These are phyloP conservation scores for Xylaria longipes DNA, from an alignment of 495 filamentous ascomycete genomes.

Conservation along the genomic window DNA sequence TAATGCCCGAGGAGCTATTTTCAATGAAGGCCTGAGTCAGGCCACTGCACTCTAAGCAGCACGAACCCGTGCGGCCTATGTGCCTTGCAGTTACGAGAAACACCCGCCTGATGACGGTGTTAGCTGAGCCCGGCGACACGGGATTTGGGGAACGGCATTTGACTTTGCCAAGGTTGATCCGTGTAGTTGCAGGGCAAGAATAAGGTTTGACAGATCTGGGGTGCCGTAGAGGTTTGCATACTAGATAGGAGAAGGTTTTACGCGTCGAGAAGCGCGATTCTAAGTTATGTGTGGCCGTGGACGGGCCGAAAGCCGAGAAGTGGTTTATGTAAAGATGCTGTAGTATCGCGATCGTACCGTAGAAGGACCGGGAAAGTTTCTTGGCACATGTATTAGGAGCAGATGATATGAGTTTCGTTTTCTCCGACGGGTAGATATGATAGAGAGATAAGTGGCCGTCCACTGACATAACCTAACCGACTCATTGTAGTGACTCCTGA, in stretches of 20 bases:
- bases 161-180: not conserved
- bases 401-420: not conserved
- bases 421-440: not conserved
- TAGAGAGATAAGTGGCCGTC: not conserved
- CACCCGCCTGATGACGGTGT: not conserved
- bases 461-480: not conserved
- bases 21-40: not conserved
- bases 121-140: not conserved
- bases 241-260: not conserved
- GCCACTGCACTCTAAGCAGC: not conserved
- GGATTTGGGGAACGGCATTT: not conserved
- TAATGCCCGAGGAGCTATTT: not conserved
- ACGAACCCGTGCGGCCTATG: not conserved
- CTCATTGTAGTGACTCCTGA: not conserved
- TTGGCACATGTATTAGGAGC: not conserved
- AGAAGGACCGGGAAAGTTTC: not conserved
- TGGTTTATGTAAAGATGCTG: not conserved
- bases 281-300: not conserved
- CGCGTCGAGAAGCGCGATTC: not conserved
- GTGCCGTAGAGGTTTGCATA: not conserved
- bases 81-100: not conserved
- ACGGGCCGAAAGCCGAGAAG: not conserved
- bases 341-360: not conserved
- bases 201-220: conserved; percentile 4
- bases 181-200: not conserved